Evolutionary conservation across 192 early-diverging fungal genomes (phyloP), one percentile per base, ranked within the genome.

Genomic region (Chytriomyces sp.): DNA sequence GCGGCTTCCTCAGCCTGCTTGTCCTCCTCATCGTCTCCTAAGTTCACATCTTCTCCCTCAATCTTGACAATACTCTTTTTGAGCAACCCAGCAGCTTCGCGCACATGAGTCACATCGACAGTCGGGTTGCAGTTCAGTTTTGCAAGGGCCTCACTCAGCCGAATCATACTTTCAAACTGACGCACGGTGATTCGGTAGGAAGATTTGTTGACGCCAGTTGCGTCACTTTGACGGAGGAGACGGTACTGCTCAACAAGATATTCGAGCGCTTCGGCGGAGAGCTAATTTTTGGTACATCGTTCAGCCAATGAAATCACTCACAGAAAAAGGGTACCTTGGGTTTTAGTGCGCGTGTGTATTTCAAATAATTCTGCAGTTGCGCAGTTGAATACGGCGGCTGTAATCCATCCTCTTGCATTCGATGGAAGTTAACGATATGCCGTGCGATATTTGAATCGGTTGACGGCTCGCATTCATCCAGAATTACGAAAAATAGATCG

Each of bases 121-220:
- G 73, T 50, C 45, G 7, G 53, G n/a, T 82, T 78, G 72, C 91
- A 94, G 77, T 96, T 89, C 43, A 94, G 91, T 72, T 96, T 91
- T 3, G 97, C 96, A 74, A 99, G 84, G 0, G 96, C 97, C 85
- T 99, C 97, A 28, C 94, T 95, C 43, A 99, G 86, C 59, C 96
- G 94, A 69, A 99, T 94, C 87, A 98, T 93, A 80, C 92, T 94
- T 86, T 98, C 97, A 18, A 99, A 85, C 84, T 99, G 97, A 61
- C 96, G 91, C 35, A 99, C 97, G 1, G 97, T 99, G 75, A 98
- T 98, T 45, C 96, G 89, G 79, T 95, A 96, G 0, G 95, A 94
- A 9, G 84, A 72, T 63, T 79, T 81, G 67, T 79, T 78, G 35
- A 88, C 77, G 9, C 85, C 94, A 28, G 92, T 90, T 1, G 91